A percentile compares a stretch with the other conserved stretches of the same genome.
Evolutionary conservation across 495 filamentous ascomycete species (phyloP).

Genomic region (Aspergillus diversus): DNA sequence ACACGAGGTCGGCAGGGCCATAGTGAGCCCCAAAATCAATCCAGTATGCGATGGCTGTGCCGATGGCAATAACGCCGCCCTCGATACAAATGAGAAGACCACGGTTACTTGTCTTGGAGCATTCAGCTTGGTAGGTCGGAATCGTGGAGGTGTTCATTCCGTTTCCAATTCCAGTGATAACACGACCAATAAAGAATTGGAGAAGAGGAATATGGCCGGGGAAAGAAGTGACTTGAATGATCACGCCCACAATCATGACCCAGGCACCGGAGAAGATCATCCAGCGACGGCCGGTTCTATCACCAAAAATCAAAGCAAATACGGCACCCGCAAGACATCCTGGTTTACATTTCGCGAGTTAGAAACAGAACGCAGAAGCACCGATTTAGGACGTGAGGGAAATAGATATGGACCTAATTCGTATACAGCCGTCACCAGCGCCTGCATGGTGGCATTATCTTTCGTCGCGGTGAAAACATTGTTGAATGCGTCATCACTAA

Average conservation of each 20-base stretch:
- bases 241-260: conserved; percentile 81
- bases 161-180: conserved; percentile 76
- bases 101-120: conserved; percentile 74
- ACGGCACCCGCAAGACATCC: conserved; percentile 75
- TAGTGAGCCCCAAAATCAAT: conserved; percentile 80
- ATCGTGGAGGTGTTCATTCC: conserved; percentile 80
- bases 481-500: conserved; percentile 72
- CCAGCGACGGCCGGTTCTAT: conserved; percentile 67
- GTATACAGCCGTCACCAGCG: conserved; percentile 81
- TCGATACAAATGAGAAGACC: conserved; percentile 85
- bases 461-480: conserved; percentile 68
- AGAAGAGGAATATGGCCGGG: conserved; percentile 49
- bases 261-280: conserved; percentile 63
- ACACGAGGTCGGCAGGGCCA: conserved; percentile 63
- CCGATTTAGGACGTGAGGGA: conserved; percentile 41
- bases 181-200: conserved; percentile 76
- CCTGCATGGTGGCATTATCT: conserved; percentile 72
- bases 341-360: conserved; percentile 29
- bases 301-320: conserved; percentile 68
- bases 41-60: conserved; percentile 79
- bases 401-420: conserved; percentile 59
- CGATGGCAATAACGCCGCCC: conserved; percentile 78
- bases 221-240: conserved; percentile 70
- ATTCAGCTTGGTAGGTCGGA: conserved; percentile 80
- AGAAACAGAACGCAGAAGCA: conserved; percentile 21